A percentile compares a stretch with the other conserved stretches of the same genome.
These are phyloP conservation scores for Dovyalis caffra DNA, from an alignment of 345 rosid genomes.

Conservation along the genomic window DNA sequence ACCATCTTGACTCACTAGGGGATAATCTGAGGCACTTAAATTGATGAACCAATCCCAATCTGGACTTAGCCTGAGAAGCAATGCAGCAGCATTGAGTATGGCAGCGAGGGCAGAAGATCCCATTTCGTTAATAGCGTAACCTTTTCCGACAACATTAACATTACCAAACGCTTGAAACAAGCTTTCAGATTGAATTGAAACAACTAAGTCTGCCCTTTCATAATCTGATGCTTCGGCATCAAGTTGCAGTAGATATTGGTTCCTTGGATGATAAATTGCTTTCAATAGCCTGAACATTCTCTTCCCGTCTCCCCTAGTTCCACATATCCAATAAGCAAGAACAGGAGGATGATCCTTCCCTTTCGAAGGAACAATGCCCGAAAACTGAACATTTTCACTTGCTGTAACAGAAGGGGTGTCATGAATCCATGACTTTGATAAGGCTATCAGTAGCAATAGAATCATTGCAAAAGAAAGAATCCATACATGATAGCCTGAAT, in stretches of 20 bases:
- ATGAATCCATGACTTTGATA: conserved; percentile 5
- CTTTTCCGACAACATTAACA: conserved; percentile 39
- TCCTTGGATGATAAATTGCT: conserved; percentile 43
- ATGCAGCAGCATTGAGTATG: conserved; percentile 36
- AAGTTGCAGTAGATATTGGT: conserved; percentile 34
- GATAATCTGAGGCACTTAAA: conserved; percentile 37
- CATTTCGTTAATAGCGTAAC: conserved; percentile 25
- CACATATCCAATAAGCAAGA: conserved; percentile 41
- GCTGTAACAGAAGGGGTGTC: background rate
- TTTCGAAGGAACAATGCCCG: conserved; percentile 16
- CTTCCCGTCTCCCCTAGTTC: conserved; percentile 32
- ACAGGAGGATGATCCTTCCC: conserved; percentile 31
- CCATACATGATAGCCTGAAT: conserved; percentile 13
- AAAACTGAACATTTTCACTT: background rate
- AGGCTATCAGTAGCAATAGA: conserved; percentile 4
- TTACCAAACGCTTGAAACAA: conserved; percentile 28
- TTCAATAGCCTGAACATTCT: conserved; percentile 35
- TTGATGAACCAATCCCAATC: conserved; percentile 46
- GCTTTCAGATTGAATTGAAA: conserved; percentile 19
- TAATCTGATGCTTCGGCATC: conserved; percentile 24
- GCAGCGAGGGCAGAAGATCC: conserved; percentile 41
- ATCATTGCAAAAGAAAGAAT: conserved; percentile 13
- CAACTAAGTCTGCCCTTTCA: conserved; percentile 22
- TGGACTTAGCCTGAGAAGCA: conserved; percentile 32
- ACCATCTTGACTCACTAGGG: conserved; percentile 38